phyloP scores from a whole-genome alignment of 176 grass and related monocot genomes.

The Miscanthus lutarioriparius region DNA sequence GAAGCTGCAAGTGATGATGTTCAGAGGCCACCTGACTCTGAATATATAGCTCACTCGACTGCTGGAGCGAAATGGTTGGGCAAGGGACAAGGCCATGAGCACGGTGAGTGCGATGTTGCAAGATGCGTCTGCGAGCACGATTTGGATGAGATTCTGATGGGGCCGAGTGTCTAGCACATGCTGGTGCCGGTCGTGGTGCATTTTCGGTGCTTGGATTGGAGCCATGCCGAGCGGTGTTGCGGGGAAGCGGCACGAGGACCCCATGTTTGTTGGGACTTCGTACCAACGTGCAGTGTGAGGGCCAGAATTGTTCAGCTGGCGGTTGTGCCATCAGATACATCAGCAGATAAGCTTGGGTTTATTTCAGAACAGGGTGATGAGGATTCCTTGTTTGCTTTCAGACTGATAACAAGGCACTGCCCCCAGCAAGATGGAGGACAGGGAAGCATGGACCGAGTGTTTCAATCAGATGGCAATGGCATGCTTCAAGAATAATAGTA shows the following conservation, averaged over 20 bases:
- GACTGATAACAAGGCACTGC: too few species aligned
- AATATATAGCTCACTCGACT: slow-evolving; percentile 13
- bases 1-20: background rate
- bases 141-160: slow-evolving; percentile 4
- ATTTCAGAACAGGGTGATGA: too few species aligned
- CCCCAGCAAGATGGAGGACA: background rate
- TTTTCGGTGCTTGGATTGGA: background rate
- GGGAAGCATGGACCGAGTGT: background rate
- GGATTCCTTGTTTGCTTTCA: too few species aligned
- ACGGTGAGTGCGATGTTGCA: background rate
- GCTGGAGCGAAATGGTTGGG: background rate
- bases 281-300: too few species aligned
- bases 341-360: background rate
- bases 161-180: too few species aligned
- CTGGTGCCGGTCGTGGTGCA: background rate
- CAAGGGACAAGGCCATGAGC: slow-evolving; percentile 13
- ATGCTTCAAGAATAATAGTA: background rate
- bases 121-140: background rate
- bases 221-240: background rate
- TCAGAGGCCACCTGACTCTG: background rate
- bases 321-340: too few species aligned
- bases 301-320: too few species aligned
- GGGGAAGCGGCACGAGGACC: background rate
- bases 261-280: slow-evolving; percentile 2
- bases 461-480: background rate